Base-by-base conservation (phyloP, 306 rosid species). In the Dryas octopetala region DNA sequence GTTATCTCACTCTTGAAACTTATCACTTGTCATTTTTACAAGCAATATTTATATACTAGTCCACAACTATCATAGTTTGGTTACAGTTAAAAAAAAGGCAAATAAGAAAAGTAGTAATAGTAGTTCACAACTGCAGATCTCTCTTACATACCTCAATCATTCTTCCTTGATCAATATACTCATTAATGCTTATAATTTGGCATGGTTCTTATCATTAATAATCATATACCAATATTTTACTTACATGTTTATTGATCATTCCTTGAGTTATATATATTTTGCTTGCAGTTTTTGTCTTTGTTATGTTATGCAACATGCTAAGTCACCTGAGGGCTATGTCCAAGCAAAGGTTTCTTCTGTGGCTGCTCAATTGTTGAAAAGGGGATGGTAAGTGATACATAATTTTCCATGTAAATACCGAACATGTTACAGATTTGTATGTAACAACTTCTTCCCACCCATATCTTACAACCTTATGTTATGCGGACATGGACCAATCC, bases 311-410 rank as follows among this genome's bases (percentile, higher is more conserved):
- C 95, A 91, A 77, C 95, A 90, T 78, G 97, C 97, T 62, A 86
- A 82, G 77, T 90, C 91, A 78, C 84, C 89, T 4, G 96, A 91
- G 81, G 81, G 88, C 65, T 94, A 81, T 83, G 97, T 94, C 74
- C 96, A 90, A 85, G 85, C 79, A 73, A 94, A 94, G 86, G 95
- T 91, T 75, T 88, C 98, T 78, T 89, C 97, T 15, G 97, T 94
- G 76, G 97, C 98, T 76, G 84, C 95, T 80, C 98, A 91, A 79
- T 85, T 94, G 85, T 83, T 94, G 88, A 94, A 94, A 88, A 90
- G 98, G 88, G 98, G 95, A 74, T 94, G 98, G 98, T 94, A 85
- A 81, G 89, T 78, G 71, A 71, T 6, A 13, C 75, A 38, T 62
- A 58, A 49, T 73, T 51, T 62, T 23, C 10, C 26, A 62, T 38